Evolutionary conservation across 305 asterid species (phyloP).

Genomic region (Solanum aculeatissimum): DNA sequence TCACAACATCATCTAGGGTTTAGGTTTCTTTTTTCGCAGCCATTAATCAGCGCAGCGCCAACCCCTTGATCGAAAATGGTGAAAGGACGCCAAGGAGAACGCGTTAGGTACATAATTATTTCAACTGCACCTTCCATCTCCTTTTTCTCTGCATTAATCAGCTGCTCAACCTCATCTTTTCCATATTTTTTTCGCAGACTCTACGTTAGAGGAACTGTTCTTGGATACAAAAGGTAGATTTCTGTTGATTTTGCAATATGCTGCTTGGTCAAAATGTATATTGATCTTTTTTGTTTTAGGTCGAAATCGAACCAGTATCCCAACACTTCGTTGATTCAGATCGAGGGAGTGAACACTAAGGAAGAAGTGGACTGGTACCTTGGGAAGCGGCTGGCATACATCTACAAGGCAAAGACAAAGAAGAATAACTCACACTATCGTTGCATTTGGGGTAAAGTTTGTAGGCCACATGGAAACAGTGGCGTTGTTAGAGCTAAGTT

Average conservation of each 20-base stretch:
- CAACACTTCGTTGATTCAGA: constrained; percentile 15
- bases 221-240: constrained; percentile 14
- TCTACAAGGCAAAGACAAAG: constrained; percentile 22
- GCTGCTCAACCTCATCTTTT: not conserved
- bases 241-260: not conserved
- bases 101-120: constrained; percentile 1
- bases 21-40: not conserved
- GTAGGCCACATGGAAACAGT: constrained; percentile 23
- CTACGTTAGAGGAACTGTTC: constrained; percentile 10
- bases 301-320: constrained; percentile 20
- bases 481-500: constrained; percentile 24
- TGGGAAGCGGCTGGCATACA: constrained; percentile 18
- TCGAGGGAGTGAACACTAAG: constrained; percentile 24
- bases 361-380: constrained; percentile 22
- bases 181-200: not conserved
- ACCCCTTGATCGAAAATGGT: not conserved
- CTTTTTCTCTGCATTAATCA: not conserved
- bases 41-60: not conserved
- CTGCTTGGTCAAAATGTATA: not conserved
- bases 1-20: not conserved
- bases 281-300: not conserved
- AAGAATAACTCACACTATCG: constrained; percentile 17
- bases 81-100: constrained; percentile 19
- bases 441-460: constrained; percentile 27
- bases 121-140: not conserved